Evolutionary conservation across 2,329 filamentous ascomycete species (phyloP), one percentile per base, ranked within the genome.

Genomic region (Polychaeton citri): DNA sequence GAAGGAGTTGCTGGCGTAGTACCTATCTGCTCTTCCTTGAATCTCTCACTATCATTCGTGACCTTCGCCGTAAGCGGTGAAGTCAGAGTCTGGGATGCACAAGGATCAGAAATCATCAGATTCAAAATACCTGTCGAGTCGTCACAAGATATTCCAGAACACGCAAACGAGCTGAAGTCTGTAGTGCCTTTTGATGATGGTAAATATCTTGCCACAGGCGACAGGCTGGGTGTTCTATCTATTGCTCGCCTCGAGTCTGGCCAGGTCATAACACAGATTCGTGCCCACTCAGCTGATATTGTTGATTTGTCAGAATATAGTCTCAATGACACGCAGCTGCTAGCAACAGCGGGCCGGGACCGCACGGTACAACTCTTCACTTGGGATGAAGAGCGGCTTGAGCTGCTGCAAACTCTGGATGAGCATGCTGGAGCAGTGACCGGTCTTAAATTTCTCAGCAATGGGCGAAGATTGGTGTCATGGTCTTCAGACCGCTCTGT

Each of bases 301-400:
- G 84, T 84, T 26, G 81, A 81, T 48, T 79, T 96, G 46, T 74
- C 79, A 15, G 67, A 92, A 4, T 76, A 76, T 48, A 74, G 83
- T 46, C 68, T 69, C 31, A 66, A 71, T 1, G 65, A 70, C 1
- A 68, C 64, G 32, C 71, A 75, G 21, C 64, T 94, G 32, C 68
- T 96, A 47, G 88, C 83, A 13, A 86, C 79, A 8, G 87, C 81
- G 53, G 83, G 85, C 21, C 73, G 90, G 45, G 90, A 98, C 59
- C 79, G 90, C 34, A 94, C 81, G n/a, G 74, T 88, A 1, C 90
- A 98, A 55, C 64, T 98, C n/a, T 96, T 95, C 54, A 61, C 60
- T 2, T 80, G 92, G 57, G 38, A 30, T 8, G 39, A 44, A 10
- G 37, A 39, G 9, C 35, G 38, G n/a, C 41, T 59, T 8, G 73